Base-by-base conservation (phyloP, 768 basidiomycete species). In the Pseudohyphozyma bogoriensis region DNA sequence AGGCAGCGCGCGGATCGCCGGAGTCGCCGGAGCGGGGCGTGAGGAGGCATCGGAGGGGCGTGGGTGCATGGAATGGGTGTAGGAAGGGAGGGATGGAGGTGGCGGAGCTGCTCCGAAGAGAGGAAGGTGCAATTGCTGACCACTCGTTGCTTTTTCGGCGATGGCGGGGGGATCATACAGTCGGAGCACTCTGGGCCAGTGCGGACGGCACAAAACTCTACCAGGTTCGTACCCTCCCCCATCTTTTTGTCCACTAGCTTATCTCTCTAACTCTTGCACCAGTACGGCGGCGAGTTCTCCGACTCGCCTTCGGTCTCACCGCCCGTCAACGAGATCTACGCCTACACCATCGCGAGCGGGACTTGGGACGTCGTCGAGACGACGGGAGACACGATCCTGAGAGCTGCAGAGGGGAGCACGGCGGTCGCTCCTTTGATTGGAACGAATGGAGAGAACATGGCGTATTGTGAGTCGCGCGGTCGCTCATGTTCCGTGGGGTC, bases 131-230 rank as follows among this genome's bases (percentile, higher is more conserved):
- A n/a, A n/a, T n/a, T n/a, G n/a, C n/a, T n/a, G n/a, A n/a, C n/a
- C n/a, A n/a, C n/a, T n/a, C n/a, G n/a, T n/a, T n/a, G n/a, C n/a
- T n/a, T n/a, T n/a, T n/a, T n/a, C n/a, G n/a, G n/a, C n/a, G n/a
- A 6, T 55, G 37, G 16, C 35, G 15, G 26, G 9, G 4, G 32
- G 16, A 18, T 16, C 15, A 18, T 37, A 32, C 51, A 65, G 64
- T 65, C 42, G 64, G 64, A 18, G 54, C 64, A 0, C 57, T 65
- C 9, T 65, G 60, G 60, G 42, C 64, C 0, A 58, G 56, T 0
- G 28, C 53, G 1, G 64, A 65, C 44, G 64, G 60, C n/a, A 33
- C 33, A 28, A 52, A 35, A 4, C 53, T 65, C 7, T 65, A 59
- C 24, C 56, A 62, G n/a, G n/a, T n/a, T n/a, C n/a, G n/a, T n/a